Evolutionary conservation across 2,329 filamentous ascomycete species (phyloP), one percentile per base, ranked within the genome.

Genomic region (Colletotrichum incanum): DNA sequence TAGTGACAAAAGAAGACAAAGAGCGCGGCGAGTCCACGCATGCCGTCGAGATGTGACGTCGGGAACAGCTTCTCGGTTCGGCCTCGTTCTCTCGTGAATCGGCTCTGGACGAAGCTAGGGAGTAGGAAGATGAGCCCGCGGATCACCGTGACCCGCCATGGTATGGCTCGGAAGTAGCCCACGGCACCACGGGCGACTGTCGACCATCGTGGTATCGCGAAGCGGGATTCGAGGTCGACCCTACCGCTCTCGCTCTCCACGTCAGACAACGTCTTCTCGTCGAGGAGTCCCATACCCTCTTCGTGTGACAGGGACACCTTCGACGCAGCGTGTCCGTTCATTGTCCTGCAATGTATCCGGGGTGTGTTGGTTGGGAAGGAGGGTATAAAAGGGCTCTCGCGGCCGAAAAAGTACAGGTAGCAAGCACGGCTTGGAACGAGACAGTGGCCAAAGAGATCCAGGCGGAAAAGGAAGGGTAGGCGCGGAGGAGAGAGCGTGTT

Each of bases 1-100:
- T 86, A 88, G 78, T 90, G 88, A 75, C 87, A 90, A 78, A 89
- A 86, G 78, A 86, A 87, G 73, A 90, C 88, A 71, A 87, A 83
- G 41, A 90, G 82, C 6, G 88, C 87, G 49, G 88, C 88, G 16
- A 90, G 78, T 18, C 88, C 88, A 73, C 88, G 85, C 82, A 90
- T 86, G 72, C 88, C 88, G 75, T 90, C 88, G 58, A 90, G 86
- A 75, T 90, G 89, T 9, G 88, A 84, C 11, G 88, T 90, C 20
- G 88, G 87, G 45, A 83, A 78, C n/a, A 86, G 79, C 59, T 82
- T 83, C 31, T 83, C 78, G 5, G 81, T 78, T n/a, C 81, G 81
- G 61, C 81, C 80, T 60, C 82, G 80, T 65, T 86, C 83, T 49
- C 84, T 79, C 43, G 80, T 80, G 69, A 84, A 78, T 37, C 82